Conservation (phyloP, 1,139 yeast genomes). For the Suhomyces atakaporum region DNA sequence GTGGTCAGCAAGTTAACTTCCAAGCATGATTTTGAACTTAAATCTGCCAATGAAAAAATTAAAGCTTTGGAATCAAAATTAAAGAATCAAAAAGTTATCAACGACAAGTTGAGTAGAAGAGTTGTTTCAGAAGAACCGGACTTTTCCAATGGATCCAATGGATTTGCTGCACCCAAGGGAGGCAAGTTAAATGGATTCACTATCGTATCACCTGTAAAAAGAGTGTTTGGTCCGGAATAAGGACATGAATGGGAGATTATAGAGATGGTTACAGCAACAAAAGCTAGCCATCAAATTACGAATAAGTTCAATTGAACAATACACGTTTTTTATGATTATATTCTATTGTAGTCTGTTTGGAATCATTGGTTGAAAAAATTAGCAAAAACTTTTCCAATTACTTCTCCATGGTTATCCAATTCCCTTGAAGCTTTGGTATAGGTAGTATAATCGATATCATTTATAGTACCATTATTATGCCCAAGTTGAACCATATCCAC, state of each 20-base stretch:
- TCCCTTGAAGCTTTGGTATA: constrained; percentile 30
- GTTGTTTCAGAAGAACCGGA: constrained; percentile 6
- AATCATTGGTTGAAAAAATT: constrained; percentile 20
- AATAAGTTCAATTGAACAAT: too few relatives aligned
- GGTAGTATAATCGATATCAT: constrained; percentile 27
- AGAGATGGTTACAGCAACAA: too few relatives aligned
- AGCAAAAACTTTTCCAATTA: constrained; percentile 36
- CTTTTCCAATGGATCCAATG: constrained; percentile 3
- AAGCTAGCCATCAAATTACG: too few relatives aligned
- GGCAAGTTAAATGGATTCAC: constrained; percentile 47
- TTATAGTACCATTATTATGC: constrained; percentile 3
- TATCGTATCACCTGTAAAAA: constrained; percentile 42
- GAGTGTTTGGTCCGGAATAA: constrained; percentile 25
- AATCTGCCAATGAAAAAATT: constrained; percentile 46
- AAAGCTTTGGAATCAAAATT: constrained; percentile 41
- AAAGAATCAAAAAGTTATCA: constrained; percentile 36
- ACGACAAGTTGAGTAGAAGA: constrained; percentile 37
- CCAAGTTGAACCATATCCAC: constrained; percentile 26
- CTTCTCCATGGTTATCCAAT: constrained; percentile 37
- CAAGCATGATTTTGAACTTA: constrained; percentile 39
- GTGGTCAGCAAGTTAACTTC: constrained; percentile 44
- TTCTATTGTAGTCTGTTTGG: too few relatives aligned
- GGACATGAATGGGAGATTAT: too few relatives aligned
- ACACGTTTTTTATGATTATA: too few relatives aligned
- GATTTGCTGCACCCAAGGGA: constrained; percentile 22